Evolutionary conservation across 345 rosid genomes (phyloP), one percentile per base, ranked within the genome.

Genomic region (Sisymbrium altissimum): DNA sequence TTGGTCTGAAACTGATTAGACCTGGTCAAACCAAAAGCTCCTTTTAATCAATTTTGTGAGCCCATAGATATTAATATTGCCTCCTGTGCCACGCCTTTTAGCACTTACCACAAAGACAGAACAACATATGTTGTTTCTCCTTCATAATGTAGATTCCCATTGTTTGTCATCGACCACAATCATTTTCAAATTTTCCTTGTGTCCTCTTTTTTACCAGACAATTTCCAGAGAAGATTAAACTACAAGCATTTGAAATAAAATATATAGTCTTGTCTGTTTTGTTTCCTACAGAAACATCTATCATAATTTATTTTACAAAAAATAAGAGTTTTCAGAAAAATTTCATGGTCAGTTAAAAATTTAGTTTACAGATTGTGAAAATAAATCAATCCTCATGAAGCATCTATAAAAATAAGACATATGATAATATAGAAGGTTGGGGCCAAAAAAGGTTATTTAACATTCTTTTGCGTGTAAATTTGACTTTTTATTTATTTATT

Each of bases 21-120:
- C 74, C 17, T 68, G 68, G 63, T 75, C 79, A 75, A 66, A 52
- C 74, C 55, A 61, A 75, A 75, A 75, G 74, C 64, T 61, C 63
- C 64, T 27, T 61, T 29, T 50, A 66, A 58, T 74, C 62, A 58
- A 17, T 4, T 12, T 46, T 66, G 58, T 33, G 25, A n/a, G 29
- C 18, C 39, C 2, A 63, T 6, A 43, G 33, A 55, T 45, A 58
- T 32, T 57, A 58, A 59, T 59, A 11, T 67, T 61, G 73, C 68
- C 68, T 74, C 48, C 48, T 59, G 54, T 41, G 79, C 56, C 79
- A 68, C 74, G 69, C 74, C 74, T 68, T 75, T 75, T 43, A 75
- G 49, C 74, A 75, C 69, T 75, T 68, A 50, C 40, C 21, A 60
- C 30, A 68, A 67, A 60, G 79, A 60, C 46, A 75, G 9, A 75